A percentile compares a stretch with the other conserved stretches of the same genome.
These are phyloP conservation scores for Lodderomyces theae DNA, from an alignment of 1,139 yeast species.

Conservation along the genomic window DNA sequence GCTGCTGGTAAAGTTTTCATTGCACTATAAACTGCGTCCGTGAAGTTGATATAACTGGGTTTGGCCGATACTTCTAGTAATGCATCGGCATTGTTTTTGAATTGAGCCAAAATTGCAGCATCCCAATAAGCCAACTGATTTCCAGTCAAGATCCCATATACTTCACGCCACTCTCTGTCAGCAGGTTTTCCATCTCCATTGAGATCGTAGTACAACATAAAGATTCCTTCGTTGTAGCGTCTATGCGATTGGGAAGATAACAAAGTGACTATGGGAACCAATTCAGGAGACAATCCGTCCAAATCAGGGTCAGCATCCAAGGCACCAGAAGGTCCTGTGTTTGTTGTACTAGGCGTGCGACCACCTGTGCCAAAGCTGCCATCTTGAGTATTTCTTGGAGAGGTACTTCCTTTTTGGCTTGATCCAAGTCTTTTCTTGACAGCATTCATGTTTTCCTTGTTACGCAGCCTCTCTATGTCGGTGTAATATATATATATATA, in stretches of 20 bases:
- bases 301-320: conserved; percentile 10
- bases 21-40: conserved; percentile 86
- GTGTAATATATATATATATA: neutral
- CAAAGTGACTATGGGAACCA: conserved; percentile 72
- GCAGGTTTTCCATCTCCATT: conserved; percentile 83
- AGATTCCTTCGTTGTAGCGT: conserved; percentile 70
- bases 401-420: neutral
- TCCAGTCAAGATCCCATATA: conserved; percentile 87
- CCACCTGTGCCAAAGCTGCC: neutral
- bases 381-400: conserved; percentile 1
- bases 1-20: conserved; percentile 60
- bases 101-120: conserved; percentile 67
- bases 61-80: conserved; percentile 56
- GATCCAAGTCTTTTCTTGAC: conserved; percentile 6
- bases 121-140: conserved; percentile 93
- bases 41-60: conserved; percentile 87
- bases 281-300: conserved; percentile 55
- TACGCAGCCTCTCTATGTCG: too few relatives aligned
- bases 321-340: conserved; percentile 7
- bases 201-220: conserved; percentile 69
- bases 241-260: conserved; percentile 72
- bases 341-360: neutral
- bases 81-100: conserved; percentile 47
- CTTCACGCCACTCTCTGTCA: conserved; percentile 86
- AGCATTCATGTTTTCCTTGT: conserved; percentile 3